Evolutionary conservation across 1,284 basidiomycete species (phyloP).

Genomic region (Salmacisia buchloeana): DNA sequence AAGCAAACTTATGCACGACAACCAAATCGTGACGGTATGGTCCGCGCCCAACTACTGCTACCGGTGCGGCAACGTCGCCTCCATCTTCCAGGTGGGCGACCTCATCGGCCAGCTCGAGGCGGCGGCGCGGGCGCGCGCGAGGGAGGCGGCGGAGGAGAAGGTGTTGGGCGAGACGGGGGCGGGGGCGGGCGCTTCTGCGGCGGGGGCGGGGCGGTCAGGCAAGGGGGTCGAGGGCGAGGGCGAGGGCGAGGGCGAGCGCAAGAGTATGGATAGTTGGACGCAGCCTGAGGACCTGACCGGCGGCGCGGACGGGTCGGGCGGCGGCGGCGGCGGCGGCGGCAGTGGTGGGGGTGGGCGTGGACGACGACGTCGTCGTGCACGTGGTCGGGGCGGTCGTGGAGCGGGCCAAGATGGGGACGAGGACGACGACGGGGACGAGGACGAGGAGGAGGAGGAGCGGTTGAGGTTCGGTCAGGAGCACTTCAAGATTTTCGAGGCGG

Average conservation of each 20-base stretch:
- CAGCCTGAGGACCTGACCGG: background rate
- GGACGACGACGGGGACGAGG: slow-evolving; percentile 1
- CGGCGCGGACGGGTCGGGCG: too few species aligned
- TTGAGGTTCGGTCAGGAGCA: slow-evolving; percentile 39
- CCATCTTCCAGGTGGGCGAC: slow-evolving; percentile 46
- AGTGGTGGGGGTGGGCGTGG: background rate
- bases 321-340: background rate
- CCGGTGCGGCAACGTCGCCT: slow-evolving; percentile 50
- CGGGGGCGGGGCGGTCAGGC: background rate
- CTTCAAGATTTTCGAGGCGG: slow-evolving; percentile 53
- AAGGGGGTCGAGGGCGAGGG: background rate
- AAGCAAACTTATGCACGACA: slow-evolving; percentile 40
- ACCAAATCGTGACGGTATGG: slow-evolving; percentile 38
- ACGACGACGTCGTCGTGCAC: background rate
- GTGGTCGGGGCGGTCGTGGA: background rate
- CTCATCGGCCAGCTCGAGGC: slow-evolving; percentile 16
- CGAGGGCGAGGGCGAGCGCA: background rate
- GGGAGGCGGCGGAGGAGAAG: background rate
- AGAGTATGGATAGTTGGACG: background rate
- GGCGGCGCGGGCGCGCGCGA: background rate
- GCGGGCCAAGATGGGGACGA: background rate
- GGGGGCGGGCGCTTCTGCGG: background rate
- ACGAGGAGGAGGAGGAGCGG: slow-evolving; percentile 24
- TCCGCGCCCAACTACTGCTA: slow-evolving; percentile 43
- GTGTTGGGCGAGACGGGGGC: background rate